These are phyloP conservation scores for Elaeis guineensis DNA, from an alignment of 176 grass and related monocot species.

Conservation along the genomic window DNA sequence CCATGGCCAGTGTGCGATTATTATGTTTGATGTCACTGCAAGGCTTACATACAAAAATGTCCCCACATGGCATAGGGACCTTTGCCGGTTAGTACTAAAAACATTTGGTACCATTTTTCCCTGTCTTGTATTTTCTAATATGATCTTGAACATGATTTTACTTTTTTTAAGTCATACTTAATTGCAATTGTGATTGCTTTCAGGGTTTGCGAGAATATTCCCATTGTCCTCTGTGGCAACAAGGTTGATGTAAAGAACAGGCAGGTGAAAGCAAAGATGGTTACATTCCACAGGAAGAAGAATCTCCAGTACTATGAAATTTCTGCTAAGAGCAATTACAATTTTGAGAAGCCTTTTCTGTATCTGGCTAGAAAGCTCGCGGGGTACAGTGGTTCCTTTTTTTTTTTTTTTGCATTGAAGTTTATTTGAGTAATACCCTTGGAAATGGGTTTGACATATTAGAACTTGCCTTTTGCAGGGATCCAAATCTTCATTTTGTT, in stretches of 20 bases:
- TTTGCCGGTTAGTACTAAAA: not conserved
- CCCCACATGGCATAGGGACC: constrained; percentile 16
- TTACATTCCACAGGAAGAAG: constrained; percentile 21
- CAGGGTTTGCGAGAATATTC: constrained; percentile 20
- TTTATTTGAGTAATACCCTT: not conserved
- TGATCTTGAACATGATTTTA: too few relatives aligned
- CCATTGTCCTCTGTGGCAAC: constrained; percentile 16
- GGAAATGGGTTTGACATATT: not conserved
- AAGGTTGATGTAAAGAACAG: constrained; percentile 23
- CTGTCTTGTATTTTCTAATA: too few relatives aligned
- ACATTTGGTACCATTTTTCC: too few relatives aligned
- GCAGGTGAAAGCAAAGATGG: constrained; percentile 17
- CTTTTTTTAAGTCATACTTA: too few relatives aligned
- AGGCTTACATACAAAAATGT: constrained; percentile 21
- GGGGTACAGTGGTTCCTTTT: not conserved
- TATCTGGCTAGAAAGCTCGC: constrained; percentile 16
- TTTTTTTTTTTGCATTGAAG: not conserved
- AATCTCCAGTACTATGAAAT: constrained; percentile 19
- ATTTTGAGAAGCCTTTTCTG: constrained; percentile 22
- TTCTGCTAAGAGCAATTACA: constrained; percentile 21
- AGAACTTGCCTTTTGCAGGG: constrained; percentile 5
- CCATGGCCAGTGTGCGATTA: constrained; percentile 18
- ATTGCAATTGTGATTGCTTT: not conserved
- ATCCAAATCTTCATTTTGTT: constrained; percentile 15
- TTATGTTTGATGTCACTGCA: constrained; percentile 23